phyloP scores from a whole-genome alignment of 2,329 filamentous ascomycete genomes.

The Ilyonectria destructans region DNA sequence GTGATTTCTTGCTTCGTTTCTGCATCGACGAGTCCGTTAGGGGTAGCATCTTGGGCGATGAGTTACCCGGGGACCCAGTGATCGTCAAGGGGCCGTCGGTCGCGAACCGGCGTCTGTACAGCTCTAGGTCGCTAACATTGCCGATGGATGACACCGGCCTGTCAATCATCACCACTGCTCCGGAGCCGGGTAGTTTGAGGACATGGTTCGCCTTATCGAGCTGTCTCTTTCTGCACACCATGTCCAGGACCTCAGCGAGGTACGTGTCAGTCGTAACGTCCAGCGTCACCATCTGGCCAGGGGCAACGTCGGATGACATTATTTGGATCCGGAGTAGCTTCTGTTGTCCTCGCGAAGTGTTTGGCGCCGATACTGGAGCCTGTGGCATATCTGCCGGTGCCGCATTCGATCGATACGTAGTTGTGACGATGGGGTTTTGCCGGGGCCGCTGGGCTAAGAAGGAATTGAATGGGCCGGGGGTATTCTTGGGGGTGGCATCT shows the following conservation, averaged over 20 bases:
- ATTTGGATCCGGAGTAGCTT: constrained; percentile 83
- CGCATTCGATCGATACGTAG: constrained; percentile 70
- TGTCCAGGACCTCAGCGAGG: constrained; percentile 85
- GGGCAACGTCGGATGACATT: constrained; percentile 77
- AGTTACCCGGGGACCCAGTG: constrained; percentile 78
- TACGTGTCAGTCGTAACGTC: constrained; percentile 88
- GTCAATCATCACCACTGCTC: constrained; percentile 83
- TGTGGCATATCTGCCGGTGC: constrained; percentile 72
- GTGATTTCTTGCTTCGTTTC: constrained; percentile 67
- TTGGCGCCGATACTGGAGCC: constrained; percentile 60
- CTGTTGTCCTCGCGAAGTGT: constrained; percentile 73
- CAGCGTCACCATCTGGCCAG: constrained; percentile 81
- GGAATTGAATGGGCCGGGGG: constrained; percentile 50
- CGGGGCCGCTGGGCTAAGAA: constrained; percentile 57
- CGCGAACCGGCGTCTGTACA: constrained; percentile 82
- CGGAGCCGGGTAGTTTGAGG: constrained; percentile 82
- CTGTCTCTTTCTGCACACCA: constrained; percentile 83
- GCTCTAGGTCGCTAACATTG: constrained; percentile 81
- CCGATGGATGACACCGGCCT: constrained; percentile 86
- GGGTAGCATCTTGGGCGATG: constrained; percentile 77
- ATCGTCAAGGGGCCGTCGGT: constrained; percentile 81
- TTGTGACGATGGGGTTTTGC: constrained; percentile 75
- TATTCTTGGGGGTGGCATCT: constrained; percentile 47
- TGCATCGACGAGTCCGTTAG: constrained; percentile 62
- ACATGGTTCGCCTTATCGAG: constrained; percentile 86